Evolutionary conservation across 2,329 filamentous ascomycete genomes (phyloP), one percentile per base, ranked within the genome.

Genomic region (Xylaria sp.): DNA sequence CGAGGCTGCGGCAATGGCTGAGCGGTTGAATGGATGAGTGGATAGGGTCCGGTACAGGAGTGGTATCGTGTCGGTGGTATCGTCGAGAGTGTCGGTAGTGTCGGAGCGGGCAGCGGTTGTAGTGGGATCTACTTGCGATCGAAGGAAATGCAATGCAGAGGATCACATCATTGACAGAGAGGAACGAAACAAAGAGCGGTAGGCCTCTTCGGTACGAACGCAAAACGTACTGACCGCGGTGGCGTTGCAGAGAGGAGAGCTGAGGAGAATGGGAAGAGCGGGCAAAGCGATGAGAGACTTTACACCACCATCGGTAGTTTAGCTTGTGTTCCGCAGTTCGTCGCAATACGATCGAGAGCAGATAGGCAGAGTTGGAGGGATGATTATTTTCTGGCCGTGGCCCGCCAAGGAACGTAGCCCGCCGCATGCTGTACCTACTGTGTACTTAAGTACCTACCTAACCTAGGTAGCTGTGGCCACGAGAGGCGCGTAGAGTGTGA

Each of bases 161-260:
- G 51, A 57, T 71, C 70, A 70, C 70, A 72, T 71, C 64, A 68
- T 71, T 62, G 67, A 68, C 51, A 43, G 38, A 15, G n/a, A 15
- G 8, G 23, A 35, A 11, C 10, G 46, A 40, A 19, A 31, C 25
- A 33, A 55, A 47, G 54, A 61, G 46, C 19, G 38, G 46, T 33
- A 47, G 38, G 7, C 31, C 57, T 51, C 51, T 27, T 29, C 31
- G 3, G 52, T 31, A 47, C 46, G 27, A 37, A 38, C 15, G 43
- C 47, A 29, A 40, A 29, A 29, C 38, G 44, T 29, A 17, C 31
- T 48, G 47, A 49, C 29, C 41, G 33, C 41, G 25, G 48, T 48
- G 57, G 38, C 37, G 60, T 55, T n/a, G 44, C 25, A 35, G 17
- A 19, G 17, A 46, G 31, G 43, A 13, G n/a, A 31, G 9, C 10